Evolutionary conservation across 1,139 yeast species (phyloP).

Genomic region (Pichia sp.): DNA sequence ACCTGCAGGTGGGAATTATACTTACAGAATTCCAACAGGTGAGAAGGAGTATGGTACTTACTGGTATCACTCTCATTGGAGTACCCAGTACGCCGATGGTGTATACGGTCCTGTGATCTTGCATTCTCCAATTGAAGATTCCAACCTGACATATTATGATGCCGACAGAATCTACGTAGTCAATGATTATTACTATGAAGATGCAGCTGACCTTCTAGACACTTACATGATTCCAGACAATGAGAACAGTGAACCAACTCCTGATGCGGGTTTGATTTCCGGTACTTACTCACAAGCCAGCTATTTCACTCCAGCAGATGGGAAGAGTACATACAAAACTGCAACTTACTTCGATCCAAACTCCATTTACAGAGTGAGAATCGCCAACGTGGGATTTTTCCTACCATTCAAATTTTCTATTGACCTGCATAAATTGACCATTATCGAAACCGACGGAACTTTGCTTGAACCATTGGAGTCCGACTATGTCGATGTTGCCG

Average conservation of each 20-base stretch:
- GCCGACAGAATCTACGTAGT: conserved; percentile 15
- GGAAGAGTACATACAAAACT: conserved; percentile 18
- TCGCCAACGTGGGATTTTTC: conserved; percentile 38
- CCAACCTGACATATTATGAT: conserved; percentile 26
- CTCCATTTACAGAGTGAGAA: conserved; percentile 29
- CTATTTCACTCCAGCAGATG: conserved; percentile 17
- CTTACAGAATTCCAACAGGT: conserved; percentile 34
- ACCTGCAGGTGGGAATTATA: conserved; percentile 30
- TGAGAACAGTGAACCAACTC: conserved; percentile 26
- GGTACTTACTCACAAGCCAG: conserved; percentile 16
- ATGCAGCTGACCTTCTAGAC: conserved; percentile 9
- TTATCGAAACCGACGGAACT: conserved; percentile 63
- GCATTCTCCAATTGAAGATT: conserved; percentile 18
- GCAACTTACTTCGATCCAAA: conserved; percentile 23
- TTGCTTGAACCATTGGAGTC: conserved; percentile 42
- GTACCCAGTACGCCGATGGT: conserved; percentile 45
- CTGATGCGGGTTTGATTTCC: conserved; percentile 19
- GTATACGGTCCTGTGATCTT: conserved; percentile 34
- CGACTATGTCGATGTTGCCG: conserved; percentile 46
- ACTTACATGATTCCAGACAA: conserved; percentile 20
- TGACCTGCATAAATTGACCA: conserved; percentile 37
- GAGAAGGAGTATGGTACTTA: conserved; percentile 37
- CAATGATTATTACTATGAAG: conserved; percentile 18
- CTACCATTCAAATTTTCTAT: conserved; percentile 39
- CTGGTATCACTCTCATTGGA: conserved; percentile 47